These are phyloP conservation scores for Curvularia verruculosa DNA, from an alignment of 2,329 filamentous ascomycete species.

Conservation along the genomic window DNA sequence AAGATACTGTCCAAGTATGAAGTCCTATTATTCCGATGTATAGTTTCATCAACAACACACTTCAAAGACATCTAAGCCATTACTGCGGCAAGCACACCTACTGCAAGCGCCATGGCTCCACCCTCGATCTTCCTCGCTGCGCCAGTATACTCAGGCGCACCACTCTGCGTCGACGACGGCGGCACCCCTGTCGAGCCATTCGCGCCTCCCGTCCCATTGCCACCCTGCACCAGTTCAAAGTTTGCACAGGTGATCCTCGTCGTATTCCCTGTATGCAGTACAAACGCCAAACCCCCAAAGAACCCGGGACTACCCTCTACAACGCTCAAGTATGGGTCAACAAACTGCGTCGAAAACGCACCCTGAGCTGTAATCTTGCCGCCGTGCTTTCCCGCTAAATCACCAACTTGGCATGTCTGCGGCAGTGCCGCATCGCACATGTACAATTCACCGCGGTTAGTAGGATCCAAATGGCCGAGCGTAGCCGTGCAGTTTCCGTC, in stretches of 20 bases:
- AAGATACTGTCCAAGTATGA: neutral
- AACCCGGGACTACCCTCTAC: constrained; percentile 50
- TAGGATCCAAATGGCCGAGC: constrained; percentile 48
- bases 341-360: constrained; percentile 44
- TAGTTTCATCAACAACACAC: neutral
- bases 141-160: constrained; percentile 23
- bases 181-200: constrained; percentile 2
- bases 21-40: neutral
- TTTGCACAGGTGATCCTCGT: constrained; percentile 62
- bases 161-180: constrained; percentile 18
- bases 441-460: constrained; percentile 41
- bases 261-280: constrained; percentile 59
- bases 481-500: constrained; percentile 50
- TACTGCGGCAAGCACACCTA: constrained; percentile 20
- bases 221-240: constrained; percentile 44
- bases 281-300: constrained; percentile 59
- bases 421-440: constrained; percentile 42
- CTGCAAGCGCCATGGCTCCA: constrained; percentile 13
- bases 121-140: constrained; percentile 15
- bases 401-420: constrained; percentile 50
- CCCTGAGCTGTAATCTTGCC: constrained; percentile 39
- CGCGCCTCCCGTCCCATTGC: constrained; percentile 14
- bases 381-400: constrained; percentile 53
- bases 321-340: constrained; percentile 58
- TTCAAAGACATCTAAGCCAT: constrained; percentile 1